Conservation (phyloP, 2,329 filamentous ascomycete species). For the Lasiodiplodia theobromae region DNA sequence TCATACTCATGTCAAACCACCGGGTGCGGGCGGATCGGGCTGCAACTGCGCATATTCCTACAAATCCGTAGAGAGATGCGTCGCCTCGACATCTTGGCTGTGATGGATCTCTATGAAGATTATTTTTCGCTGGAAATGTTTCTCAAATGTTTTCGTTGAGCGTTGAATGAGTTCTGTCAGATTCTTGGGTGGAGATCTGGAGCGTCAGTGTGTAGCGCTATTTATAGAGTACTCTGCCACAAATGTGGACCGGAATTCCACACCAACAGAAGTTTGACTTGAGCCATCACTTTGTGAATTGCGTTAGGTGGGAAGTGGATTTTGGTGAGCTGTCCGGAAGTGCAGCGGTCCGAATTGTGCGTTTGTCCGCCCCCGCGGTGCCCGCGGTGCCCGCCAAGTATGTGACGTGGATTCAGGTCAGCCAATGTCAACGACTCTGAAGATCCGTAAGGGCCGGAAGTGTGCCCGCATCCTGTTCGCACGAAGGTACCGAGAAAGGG, state of each 20-base stretch:
- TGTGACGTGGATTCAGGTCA: conserved; percentile 10
- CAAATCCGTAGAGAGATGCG: not conserved
- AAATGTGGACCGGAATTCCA: not conserved
- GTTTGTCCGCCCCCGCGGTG: not conserved
- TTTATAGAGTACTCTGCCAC: not conserved
- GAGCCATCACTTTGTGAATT: not conserved
- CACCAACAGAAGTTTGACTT: not conserved
- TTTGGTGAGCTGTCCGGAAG: too few species aligned
- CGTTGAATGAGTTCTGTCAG: not conserved
- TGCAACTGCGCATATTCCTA: not conserved
- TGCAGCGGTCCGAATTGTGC: too few species aligned
- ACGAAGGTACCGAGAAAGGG: not conserved
- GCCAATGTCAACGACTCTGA: not conserved
- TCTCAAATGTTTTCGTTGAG: not conserved
- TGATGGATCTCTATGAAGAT: not conserved
- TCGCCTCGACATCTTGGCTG: not conserved
- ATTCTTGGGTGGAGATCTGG: not conserved
- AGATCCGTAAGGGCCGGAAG: not conserved
- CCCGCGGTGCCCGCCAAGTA: not conserved
- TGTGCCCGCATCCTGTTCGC: not conserved
- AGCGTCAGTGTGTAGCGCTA: not conserved
- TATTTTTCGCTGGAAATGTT: too few species aligned
- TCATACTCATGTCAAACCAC: not conserved
- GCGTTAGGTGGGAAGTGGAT: too few species aligned
- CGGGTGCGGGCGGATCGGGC: not conserved